Base-by-base conservation (phyloP, 2,329 filamentous ascomycete species). In the Pseudogymnoascus sp. region DNA sequence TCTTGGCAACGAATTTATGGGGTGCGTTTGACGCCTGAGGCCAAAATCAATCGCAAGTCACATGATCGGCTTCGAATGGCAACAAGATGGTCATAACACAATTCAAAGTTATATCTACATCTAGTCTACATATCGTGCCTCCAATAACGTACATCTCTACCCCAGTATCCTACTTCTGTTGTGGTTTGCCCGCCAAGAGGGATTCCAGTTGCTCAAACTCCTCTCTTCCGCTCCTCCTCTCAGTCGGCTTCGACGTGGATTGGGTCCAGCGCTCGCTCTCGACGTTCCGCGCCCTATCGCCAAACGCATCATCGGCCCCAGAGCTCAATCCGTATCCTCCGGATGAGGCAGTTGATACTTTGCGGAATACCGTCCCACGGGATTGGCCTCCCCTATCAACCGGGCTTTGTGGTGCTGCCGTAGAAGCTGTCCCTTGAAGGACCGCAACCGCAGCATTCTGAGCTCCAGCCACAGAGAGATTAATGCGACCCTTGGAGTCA, bases 401-500 rank as follows among this genome's bases (percentile, higher is more conserved):
- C 6, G 58, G 58, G 2, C 28, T 43, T 47, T 54, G 36, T 11
- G 58, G 14, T 43, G 28, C 58, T 22, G 20, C 58, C 7, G 57
- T 39, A 28, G 57, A 37, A 20, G 63, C 64, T n/a, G 58, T 70
- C 1, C 65, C 65, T 47, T 71, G 63, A 20, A 65, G 57, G 1
- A 73, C 67, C 16, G 68, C 69, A 47, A 71, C 64, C 30, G 67
- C 66, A 22, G 67, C 67, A 1, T 60, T 57, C 60, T 70, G 63
- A n/a, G 68, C 71, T 20, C 41, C 16, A 0, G 50, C 38, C 2
- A 73, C 67, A 1, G 37, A 61, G 41, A 73, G 38, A 2, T 67
- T 33, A 16, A 73, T 64, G 12, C 62, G 59, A 1, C 71, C 71
- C 54, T 68, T 67, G 4, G 71, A 41, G 64, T 73, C 66, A 6